Evolutionary conservation across 768 basidiomycete genomes (phyloP).

Genomic region (Candolleomyces efflorescens): DNA sequence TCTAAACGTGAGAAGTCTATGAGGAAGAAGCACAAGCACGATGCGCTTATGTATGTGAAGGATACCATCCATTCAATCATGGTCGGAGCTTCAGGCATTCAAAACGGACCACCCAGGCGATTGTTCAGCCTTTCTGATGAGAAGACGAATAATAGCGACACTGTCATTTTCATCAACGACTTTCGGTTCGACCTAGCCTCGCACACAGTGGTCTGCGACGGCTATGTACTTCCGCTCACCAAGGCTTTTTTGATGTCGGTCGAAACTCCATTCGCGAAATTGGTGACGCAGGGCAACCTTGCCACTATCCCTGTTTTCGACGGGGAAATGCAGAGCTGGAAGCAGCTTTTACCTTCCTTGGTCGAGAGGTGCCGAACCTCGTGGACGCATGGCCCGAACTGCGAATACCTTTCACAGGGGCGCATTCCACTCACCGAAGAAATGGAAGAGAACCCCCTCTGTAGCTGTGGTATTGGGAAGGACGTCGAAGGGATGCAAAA

Average conservation of each 20-base stretch:
- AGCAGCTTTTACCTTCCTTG: slow-evolving; percentile 44
- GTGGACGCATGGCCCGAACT: slow-evolving; percentile 43
- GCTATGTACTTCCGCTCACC: slow-evolving; percentile 35
- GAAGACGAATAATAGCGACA: slow-evolving; percentile 17
- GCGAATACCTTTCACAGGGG: slow-evolving; percentile 36
- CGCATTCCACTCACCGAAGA: slow-evolving; percentile 36
- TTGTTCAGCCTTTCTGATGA: slow-evolving; percentile 5
- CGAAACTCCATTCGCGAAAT: slow-evolving; percentile 13
- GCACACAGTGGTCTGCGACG: slow-evolving; percentile 49
- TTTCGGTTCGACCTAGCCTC: slow-evolving; percentile 45
- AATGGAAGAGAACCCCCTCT: slow-evolving; percentile 38
- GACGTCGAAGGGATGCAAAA: slow-evolving; percentile 34
- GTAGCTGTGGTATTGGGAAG: slow-evolving; percentile 50
- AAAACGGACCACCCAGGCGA: neutral
- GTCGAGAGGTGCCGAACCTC: slow-evolving; percentile 47
- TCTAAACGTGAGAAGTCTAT: slow-evolving; percentile 21
- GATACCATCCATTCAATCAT: slow-evolving; percentile 19
- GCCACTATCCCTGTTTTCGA: slow-evolving; percentile 15
- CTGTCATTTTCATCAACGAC: slow-evolving; percentile 42
- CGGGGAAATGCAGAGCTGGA: slow-evolving; percentile 43
- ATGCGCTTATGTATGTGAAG: slow-evolving; percentile 25
- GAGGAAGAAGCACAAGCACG: slow-evolving; percentile 16
- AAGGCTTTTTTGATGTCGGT: slow-evolving; percentile 1
- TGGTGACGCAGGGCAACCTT: slow-evolving; percentile 9
- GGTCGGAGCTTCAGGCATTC: neutral